These are phyloP conservation scores for Coprinellus micaceus DNA, from an alignment of 768 basidiomycete genomes.

Conservation along the genomic window DNA sequence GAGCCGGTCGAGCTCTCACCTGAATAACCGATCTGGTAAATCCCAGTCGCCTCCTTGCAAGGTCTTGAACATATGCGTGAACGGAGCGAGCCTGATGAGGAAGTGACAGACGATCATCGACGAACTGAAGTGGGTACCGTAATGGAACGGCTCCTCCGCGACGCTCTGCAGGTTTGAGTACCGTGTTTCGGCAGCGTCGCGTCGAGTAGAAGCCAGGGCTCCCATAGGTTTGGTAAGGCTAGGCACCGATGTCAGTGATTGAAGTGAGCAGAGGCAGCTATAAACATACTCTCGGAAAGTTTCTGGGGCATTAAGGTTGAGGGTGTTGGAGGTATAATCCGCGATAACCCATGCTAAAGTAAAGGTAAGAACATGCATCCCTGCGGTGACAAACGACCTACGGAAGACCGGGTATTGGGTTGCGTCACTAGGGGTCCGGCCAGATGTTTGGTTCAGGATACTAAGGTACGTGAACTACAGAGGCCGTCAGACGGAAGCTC, in stretches of 20 bases:
- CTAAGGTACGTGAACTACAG: slow-evolving; percentile 10
- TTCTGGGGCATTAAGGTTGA: slow-evolving; percentile 60
- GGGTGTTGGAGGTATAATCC: slow-evolving; percentile 70
- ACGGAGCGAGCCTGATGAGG: slow-evolving; percentile 84
- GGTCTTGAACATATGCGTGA: slow-evolving; percentile 93
- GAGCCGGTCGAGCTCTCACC: too few species aligned
- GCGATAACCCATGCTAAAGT: slow-evolving; percentile 79
- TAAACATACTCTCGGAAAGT: slow-evolving; percentile 69
- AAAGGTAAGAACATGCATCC: neutral
- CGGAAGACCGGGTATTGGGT: slow-evolving; percentile 93
- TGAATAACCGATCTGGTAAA: slow-evolving; percentile 82
- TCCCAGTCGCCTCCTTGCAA: slow-evolving; percentile 95
- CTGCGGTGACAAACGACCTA: slow-evolving; percentile 30
- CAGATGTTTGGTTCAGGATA: slow-evolving; percentile 85
- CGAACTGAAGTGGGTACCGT: slow-evolving; percentile 93
- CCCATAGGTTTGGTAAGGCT: slow-evolving; percentile 91
- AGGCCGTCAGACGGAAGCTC: neutral
- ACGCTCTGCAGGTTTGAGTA: slow-evolving; percentile 76
- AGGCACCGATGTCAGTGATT: neutral
- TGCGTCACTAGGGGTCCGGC: slow-evolving; percentile 90
- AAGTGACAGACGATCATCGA: slow-evolving; percentile 98
- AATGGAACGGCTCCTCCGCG: slow-evolving; percentile 85
- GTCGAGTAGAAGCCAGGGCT: slow-evolving; percentile 69
- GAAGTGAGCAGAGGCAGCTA: neutral
- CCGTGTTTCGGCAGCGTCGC: slow-evolving; percentile 71